These are phyloP conservation scores for Tylopilus felleus DNA, from an alignment of 768 basidiomycete genomes.

Conservation along the genomic window DNA sequence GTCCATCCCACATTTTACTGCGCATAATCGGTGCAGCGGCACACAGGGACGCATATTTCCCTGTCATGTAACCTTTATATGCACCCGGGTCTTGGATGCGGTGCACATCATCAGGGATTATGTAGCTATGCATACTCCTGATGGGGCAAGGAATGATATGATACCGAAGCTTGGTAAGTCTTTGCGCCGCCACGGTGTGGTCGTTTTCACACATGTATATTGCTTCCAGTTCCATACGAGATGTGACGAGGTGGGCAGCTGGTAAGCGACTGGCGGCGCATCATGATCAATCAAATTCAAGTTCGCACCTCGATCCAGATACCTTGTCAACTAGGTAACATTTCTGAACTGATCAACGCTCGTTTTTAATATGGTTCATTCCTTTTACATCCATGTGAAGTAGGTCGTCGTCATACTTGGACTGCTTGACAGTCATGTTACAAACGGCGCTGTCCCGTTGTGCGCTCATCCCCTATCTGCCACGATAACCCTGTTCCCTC, in stretches of 20 bases:
- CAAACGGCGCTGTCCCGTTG: background rate
- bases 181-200: constrained; percentile 9
- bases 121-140: constrained; percentile 14
- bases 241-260: constrained; percentile 6
- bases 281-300: constrained; percentile 18
- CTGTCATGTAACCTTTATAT: background rate
- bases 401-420: background rate
- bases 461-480: background rate
- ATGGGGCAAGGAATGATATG: constrained; percentile 2
- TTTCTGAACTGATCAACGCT: constrained; percentile 1
- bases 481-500: background rate
- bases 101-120: constrained; percentile 1
- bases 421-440: background rate
- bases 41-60: background rate
- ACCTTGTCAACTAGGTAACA: background rate
- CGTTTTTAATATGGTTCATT: constrained; percentile 7
- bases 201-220: constrained; percentile 4
- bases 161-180: background rate
- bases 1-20: constrained; percentile 4
- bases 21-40: constrained; percentile 5
- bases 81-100: constrained; percentile 5
- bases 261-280: constrained; percentile 2
- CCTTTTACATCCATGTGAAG: background rate
- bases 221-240: constrained; percentile 7
- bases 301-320: constrained; percentile 9